Evolutionary conservation across 345 rosid species (phyloP).

Genomic region (Passiflora organensis): DNA sequence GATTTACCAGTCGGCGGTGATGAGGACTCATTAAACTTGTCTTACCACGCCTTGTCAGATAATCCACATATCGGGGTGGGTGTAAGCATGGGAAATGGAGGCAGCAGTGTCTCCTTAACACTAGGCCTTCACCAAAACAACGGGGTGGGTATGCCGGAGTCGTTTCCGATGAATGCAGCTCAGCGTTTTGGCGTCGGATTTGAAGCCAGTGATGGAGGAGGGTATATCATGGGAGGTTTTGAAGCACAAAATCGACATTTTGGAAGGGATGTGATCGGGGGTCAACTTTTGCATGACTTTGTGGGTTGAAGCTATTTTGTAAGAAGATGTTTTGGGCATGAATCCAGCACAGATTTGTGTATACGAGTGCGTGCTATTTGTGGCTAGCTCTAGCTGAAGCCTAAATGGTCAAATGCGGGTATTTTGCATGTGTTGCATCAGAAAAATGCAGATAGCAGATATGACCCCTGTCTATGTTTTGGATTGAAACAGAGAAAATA

Average conservation of each 20-base stretch:
- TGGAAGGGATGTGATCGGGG: conserved; percentile 42
- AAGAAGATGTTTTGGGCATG: too few species aligned
- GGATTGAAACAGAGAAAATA: too few species aligned
- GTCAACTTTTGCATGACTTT: conserved; percentile 86
- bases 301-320: conserved; percentile 80
- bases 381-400: too few species aligned
- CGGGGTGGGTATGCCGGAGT: conserved; percentile 12
- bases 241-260: conserved; percentile 4
- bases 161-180: conserved; percentile 5
- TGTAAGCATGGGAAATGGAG: conserved; percentile 1
- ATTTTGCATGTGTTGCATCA: too few species aligned
- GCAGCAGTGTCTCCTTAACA: conserved; percentile 16
- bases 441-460: too few species aligned
- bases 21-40: conserved; percentile 1
- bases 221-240: not conserved
- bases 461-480: too few species aligned
- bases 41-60: conserved; percentile 3
- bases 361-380: too few species aligned
- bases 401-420: too few species aligned
- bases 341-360: too few species aligned
- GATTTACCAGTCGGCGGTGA: conserved; percentile 2
- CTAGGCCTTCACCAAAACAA: conserved; percentile 23
- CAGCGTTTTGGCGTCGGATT: conserved; percentile 3
- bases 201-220: conserved; percentile 11
- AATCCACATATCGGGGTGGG: not conserved